These are phyloP conservation scores for Pseudogymnoascus sp. DNA, from an alignment of 2,329 filamentous ascomycete species.

Conservation along the genomic window DNA sequence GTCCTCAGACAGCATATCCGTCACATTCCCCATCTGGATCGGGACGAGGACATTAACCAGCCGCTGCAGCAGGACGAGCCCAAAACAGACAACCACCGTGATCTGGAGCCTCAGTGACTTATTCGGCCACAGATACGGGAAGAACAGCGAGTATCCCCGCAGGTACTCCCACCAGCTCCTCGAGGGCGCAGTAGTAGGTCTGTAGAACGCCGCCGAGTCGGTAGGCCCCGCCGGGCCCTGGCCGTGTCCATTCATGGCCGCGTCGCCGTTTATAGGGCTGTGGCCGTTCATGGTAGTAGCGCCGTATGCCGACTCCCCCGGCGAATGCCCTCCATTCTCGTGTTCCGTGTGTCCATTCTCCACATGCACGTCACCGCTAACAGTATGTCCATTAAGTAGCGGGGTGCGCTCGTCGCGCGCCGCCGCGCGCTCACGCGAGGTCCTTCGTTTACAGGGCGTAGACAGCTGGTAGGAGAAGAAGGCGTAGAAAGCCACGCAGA, in stretches of 20 bases:
- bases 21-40: conserved; percentile 69
- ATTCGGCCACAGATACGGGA: conserved; percentile 93
- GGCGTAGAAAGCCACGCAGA: conserved; percentile 47
- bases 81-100: conserved; percentile 73
- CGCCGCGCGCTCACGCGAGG: conserved; percentile 34
- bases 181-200: conserved; percentile 75
- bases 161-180: conserved; percentile 96
- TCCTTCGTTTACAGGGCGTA: conserved; percentile 34
- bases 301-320: conserved; percentile 26
- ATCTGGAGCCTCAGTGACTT: conserved; percentile 66
- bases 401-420: conserved; percentile 53
- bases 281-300: conserved; percentile 29
- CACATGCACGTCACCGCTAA: conserved; percentile 11
- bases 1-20: conserved; percentile 55
- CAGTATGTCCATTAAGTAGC: conserved; percentile 39
- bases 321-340: conserved; percentile 16
- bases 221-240: conserved; percentile 35
- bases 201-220: conserved; percentile 75
- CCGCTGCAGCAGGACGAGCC: conserved; percentile 71
- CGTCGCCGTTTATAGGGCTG: conserved; percentile 35
- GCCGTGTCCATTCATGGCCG: conserved; percentile 35
- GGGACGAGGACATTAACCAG: conserved; percentile 82
- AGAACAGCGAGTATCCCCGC: conserved; percentile 84
- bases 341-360: conserved; percentile 19
- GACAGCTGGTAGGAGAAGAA: conserved; percentile 34